Evolutionary conservation across 192 early-diverging fungal species (phyloP), one percentile per base, ranked within the genome.

Genomic region (Mortierella hygrophila): DNA sequence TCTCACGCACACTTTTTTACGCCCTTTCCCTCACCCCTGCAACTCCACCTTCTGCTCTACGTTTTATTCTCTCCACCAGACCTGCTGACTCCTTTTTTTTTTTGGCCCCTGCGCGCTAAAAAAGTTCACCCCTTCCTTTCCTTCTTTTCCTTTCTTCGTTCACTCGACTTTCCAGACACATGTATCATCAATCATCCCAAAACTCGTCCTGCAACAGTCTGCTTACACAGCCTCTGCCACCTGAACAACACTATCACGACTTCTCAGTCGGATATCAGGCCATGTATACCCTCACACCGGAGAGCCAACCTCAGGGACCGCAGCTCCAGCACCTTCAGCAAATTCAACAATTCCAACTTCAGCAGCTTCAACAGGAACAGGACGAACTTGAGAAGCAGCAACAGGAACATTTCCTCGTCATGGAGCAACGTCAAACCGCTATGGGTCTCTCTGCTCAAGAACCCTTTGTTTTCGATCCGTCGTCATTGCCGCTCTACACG

Each of bases 111-210:
- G 60, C 70, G 26, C 70, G 42, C 70, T 71, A 71, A 71, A 16
- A 54, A 21, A 21, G 29, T 16, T 40, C 26, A 8, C 5, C 74
- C 32, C 54, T 55, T 35, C 38, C 49, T 26, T 29, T 52, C 29
- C 47, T 32, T 57, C 35, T 38, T 20, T 73, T 46, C 29, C 32
- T 32, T 57, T n/a, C 73, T 18, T 73, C 46, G 16, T 35, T 21
- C 70, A 71, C 76, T 60, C 72, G 23, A 29, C 38, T 68, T 15
- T 68, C 21, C 49, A 37, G 23, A n/a, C 55, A 70, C 52, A 84
- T 79, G 71, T 70, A 84, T 69, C 77, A 84, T 65, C 82, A 84
- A 35, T n/a, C 82, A 7, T 84, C 82, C 38, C 77, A 79, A 72
- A 84, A 69, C 55, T 84, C 82, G 8, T 84, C 82, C 4, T 75